Conservation (phyloP, 345 rosid genomes). For the Populus simonii region DNA sequence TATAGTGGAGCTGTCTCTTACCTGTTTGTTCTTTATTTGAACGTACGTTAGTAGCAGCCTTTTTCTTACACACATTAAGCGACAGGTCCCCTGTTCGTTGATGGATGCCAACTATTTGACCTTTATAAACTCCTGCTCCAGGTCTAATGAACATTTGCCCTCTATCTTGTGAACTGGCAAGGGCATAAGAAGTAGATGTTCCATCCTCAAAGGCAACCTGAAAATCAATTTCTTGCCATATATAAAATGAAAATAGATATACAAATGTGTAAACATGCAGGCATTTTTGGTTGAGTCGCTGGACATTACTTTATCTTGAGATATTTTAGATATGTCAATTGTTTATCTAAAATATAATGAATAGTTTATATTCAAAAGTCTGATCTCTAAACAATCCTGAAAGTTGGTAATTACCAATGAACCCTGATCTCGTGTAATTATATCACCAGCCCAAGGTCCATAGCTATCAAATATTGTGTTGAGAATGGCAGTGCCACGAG, state of each 20-base stretch:
- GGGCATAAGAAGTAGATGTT: constrained; percentile 79
- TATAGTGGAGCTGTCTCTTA: constrained; percentile 22
- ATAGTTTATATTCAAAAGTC: neutral
- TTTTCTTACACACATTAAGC: constrained; percentile 88
- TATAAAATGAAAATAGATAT: neutral
- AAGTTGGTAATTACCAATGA: constrained; percentile 64
- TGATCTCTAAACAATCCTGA: neutral
- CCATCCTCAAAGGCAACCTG: constrained; percentile 99
- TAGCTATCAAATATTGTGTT: constrained; percentile 87
- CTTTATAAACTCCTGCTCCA: constrained; percentile 83
- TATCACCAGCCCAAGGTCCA: constrained; percentile 94
- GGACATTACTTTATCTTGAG: neutral
- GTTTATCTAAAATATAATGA: neutral
- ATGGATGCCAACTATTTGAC: constrained; percentile 92
- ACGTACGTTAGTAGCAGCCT: constrained; percentile 88
- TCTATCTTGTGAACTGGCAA: constrained; percentile 80
- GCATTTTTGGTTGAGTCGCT: neutral
- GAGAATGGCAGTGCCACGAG: constrained; percentile 93
- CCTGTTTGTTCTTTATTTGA: constrained; percentile 92
- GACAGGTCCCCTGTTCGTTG: constrained; percentile 87
- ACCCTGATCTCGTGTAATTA: constrained; percentile 80
- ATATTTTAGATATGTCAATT: neutral
- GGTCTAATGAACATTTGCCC: constrained; percentile 88
- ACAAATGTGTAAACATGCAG: neutral
- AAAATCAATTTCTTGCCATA: constrained; percentile 18